These are phyloP conservation scores for Metschnikowia sp. DNA, from an alignment of 805 yeast genomes.

Conservation along the genomic window DNA sequence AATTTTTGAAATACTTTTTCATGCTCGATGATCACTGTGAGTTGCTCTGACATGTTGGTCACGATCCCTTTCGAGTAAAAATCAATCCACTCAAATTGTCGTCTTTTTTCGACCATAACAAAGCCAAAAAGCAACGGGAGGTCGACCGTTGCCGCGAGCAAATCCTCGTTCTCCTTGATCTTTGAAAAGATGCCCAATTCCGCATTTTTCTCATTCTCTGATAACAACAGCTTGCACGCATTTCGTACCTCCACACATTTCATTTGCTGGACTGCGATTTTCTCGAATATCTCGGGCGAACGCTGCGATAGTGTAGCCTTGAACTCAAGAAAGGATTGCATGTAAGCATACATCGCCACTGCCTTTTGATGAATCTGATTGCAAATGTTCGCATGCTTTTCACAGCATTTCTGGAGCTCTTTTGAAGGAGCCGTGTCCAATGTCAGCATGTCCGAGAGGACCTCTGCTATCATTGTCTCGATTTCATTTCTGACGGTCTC, in stretches of 20 bases:
- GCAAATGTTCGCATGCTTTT: constrained; percentile 19
- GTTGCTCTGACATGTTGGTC: constrained; percentile 50
- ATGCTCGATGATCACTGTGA: constrained; percentile 52
- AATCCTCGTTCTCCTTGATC: constrained; percentile 34
- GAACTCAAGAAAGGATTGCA: constrained; percentile 32
- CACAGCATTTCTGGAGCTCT: constrained; percentile 21
- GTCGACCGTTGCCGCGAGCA: constrained; percentile 50
- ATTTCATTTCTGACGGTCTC: background rate
- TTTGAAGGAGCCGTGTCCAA: constrained; percentile 7
- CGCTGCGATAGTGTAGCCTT: constrained; percentile 22
- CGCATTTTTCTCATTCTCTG: constrained; percentile 3
- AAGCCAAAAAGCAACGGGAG: constrained; percentile 71
- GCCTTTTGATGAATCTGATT: constrained; percentile 26
- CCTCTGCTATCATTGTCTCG: constrained; percentile 7
- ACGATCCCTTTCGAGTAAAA: constrained; percentile 39
- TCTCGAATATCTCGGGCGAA: constrained; percentile 26
- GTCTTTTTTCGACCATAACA: constrained; percentile 56
- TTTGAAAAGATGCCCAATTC: constrained; percentile 1
- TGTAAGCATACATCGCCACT: constrained; percentile 27
- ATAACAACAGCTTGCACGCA: constrained; percentile 26
- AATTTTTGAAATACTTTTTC: constrained; percentile 53
- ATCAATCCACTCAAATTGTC: constrained; percentile 58
- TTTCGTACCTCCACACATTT: constrained; percentile 31
- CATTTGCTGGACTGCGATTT: constrained; percentile 37
- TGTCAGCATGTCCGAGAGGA: constrained; percentile 21